Percentiles rank a stretch among this genome's conserved stretches.
These are phyloP conservation scores for Curvularia sp. DNA, from an alignment of 2,329 filamentous ascomycete species.

Conservation along the genomic window DNA sequence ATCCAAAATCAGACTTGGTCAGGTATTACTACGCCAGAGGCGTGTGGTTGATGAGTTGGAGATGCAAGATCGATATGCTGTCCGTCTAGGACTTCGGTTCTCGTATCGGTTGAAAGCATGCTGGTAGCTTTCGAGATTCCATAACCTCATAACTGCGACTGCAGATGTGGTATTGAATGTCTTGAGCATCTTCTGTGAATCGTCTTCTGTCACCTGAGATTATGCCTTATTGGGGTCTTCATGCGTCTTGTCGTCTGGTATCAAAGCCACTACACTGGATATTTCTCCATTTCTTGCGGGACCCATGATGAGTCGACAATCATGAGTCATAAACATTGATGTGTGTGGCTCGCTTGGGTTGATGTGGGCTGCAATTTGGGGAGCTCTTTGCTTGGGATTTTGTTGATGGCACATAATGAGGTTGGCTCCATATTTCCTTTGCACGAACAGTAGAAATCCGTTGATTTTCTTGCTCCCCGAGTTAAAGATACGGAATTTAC, in stretches of 20 bases:
- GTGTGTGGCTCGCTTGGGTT: conserved; percentile 53
- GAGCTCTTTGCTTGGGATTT: conserved; percentile 40
- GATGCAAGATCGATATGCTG: not conserved
- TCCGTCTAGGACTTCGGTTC: not conserved
- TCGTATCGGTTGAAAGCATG: not conserved
- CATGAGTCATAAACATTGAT: conserved; percentile 57
- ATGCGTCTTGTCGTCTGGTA: conserved; percentile 55
- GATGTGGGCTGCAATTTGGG: conserved; percentile 39
- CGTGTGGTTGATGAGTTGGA: not conserved
- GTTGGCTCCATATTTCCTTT: conserved; percentile 49
- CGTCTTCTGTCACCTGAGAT: conserved; percentile 53
- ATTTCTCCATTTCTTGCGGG: conserved; percentile 53
- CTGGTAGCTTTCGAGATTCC: not conserved
- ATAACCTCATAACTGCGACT: not conserved
- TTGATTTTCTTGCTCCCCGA: conserved; percentile 43
- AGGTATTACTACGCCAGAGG: not conserved
- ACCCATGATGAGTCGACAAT: conserved; percentile 56
- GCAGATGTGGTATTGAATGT: conserved; percentile 35
- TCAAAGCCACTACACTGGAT: conserved; percentile 56
- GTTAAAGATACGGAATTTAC: conserved; percentile 49
- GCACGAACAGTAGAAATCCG: conserved; percentile 42
- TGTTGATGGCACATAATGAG: conserved; percentile 54
- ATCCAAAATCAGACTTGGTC: not conserved
- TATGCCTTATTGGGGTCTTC: conserved; percentile 48
- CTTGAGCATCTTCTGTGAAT: conserved; percentile 49